Base-by-base conservation (phyloP, 2,329 filamentous ascomycete species). In the Diplodia mutila region DNA sequence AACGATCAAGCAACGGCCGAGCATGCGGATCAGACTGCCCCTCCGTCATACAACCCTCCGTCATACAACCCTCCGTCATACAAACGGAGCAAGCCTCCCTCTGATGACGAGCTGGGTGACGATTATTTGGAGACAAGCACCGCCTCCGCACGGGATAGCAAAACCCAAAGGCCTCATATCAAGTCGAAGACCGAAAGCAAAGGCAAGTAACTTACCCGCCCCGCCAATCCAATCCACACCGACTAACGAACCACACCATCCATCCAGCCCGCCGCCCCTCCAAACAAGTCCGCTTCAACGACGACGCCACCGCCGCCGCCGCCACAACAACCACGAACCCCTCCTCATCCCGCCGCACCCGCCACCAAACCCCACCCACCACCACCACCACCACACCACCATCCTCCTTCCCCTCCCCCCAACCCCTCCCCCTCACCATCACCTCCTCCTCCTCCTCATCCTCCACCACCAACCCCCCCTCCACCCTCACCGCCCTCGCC, bases 221-320 rank as follows among this genome's bases (percentile, higher is more conserved):
- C 4, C 37, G 12, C 37, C 14, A 11, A 11, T 39, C 14, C 12
- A 18, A 3, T 16, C 16, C 12, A 5, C 14, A 12, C 4, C 14
- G 3, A 18, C 18, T 7, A 34, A n/a, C 18, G 2, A 8, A 18
- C 18, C 25, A 0, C 21, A 3, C 7, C n/a, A n/a, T 6, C 8
- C 37, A 8, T 25, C 3, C 55, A 16, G 3, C 14, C 21, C 37
- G 8, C 11, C 61, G 61, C 29, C 46, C 61, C 6, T 16, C 42
- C 29, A 64, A 64, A 52, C 21, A 52, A 51, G 61, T 64, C 46
- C 46, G 48, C 29, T 64, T 64, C 61, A 23, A 51, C 46, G 32
- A 48, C 61, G 29, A 2, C 29, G 3, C 2, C 29, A 29, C 29
- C n/a, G n/a, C n/a, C n/a, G 21, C 27, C 39, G 5, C 18, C 16